phyloP scores from a whole-genome alignment of 2,329 filamentous ascomycete species.

The Fusarium mexicanum region DNA sequence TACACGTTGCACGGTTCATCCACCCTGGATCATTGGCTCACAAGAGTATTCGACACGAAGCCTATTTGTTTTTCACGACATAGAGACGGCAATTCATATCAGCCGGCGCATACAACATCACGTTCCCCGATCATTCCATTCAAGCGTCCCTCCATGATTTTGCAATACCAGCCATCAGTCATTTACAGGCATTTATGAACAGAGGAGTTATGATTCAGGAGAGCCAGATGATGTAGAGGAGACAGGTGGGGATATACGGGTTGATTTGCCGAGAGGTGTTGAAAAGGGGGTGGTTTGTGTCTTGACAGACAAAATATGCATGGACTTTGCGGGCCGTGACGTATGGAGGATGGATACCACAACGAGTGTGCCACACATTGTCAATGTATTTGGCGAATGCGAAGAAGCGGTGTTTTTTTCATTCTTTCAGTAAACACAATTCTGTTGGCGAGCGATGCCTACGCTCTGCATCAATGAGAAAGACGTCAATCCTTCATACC shows the following conservation, averaged over 20 bases:
- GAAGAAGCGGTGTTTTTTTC: constrained; percentile 34
- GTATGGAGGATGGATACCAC: constrained; percentile 18
- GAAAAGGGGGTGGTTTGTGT: constrained; percentile 19
- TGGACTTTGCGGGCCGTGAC: constrained; percentile 10
- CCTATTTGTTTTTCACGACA: constrained; percentile 24
- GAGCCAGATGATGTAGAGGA: neutral
- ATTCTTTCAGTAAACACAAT: constrained; percentile 28
- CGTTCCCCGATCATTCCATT: constrained; percentile 38
- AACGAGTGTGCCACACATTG: constrained; percentile 21
- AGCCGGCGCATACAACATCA: constrained; percentile 38
- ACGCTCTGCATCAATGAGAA: constrained; percentile 33
- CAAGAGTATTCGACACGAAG: constrained; percentile 21
- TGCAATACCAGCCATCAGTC: constrained; percentile 36
- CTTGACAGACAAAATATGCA: constrained; percentile 19
- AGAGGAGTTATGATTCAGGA: constrained; percentile 21
- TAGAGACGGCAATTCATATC: constrained; percentile 19
- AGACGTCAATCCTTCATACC: constrained; percentile 32
- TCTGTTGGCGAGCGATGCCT: constrained; percentile 19
- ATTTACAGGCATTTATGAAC: constrained; percentile 40
- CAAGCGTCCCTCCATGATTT: constrained; percentile 34
- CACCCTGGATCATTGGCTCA: constrained; percentile 5
- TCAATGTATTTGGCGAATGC: constrained; percentile 34
- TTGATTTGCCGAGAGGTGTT: constrained; percentile 1
- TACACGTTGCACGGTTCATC: constrained; percentile 28
- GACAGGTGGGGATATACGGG: neutral